Evolutionary conservation across 345 rosid genomes (phyloP).

Genomic region (Lenwebbia sp.): DNA sequence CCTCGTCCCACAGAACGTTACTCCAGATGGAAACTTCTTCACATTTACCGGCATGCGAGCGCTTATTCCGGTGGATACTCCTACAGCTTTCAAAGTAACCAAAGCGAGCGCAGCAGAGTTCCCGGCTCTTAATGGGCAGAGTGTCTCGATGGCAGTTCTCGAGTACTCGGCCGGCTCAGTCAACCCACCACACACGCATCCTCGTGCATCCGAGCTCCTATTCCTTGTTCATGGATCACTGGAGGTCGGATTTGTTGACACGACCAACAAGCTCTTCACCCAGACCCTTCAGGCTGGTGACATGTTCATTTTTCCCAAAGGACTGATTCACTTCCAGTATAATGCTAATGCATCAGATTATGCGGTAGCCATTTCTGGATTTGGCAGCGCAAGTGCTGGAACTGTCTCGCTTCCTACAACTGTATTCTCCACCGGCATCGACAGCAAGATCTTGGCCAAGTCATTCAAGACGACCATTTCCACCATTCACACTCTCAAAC

Average conservation of each 20-base stretch:
- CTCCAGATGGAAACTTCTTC: background rate
- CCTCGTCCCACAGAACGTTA: background rate
- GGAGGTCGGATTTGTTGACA: constrained; percentile 11
- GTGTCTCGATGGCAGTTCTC: background rate
- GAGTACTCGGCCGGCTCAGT: background rate
- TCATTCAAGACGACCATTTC: constrained; percentile 1
- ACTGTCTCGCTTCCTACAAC: background rate
- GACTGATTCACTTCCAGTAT: constrained; percentile 1
- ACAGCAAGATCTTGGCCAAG: constrained; percentile 5
- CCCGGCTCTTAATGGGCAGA: background rate
- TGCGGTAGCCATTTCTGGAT: background rate
- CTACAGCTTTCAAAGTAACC: background rate
- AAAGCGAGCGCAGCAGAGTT: no score
- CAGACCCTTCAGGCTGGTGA: constrained; percentile 6
- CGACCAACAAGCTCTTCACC: background rate
- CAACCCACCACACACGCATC: constrained; percentile 15
- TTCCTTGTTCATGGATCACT: background rate
- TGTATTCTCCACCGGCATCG: constrained; percentile 5
- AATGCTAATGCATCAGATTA: background rate
- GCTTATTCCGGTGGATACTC: background rate
- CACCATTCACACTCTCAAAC: background rate
- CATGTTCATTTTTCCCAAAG: constrained; percentile 12
- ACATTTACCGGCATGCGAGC: background rate
- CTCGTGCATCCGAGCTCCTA: constrained; percentile 10
- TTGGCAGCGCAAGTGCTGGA: constrained; percentile 5